Conservation (phyloP, 306 rosid species). For the Cotoneaster glaucophyllus region DNA sequence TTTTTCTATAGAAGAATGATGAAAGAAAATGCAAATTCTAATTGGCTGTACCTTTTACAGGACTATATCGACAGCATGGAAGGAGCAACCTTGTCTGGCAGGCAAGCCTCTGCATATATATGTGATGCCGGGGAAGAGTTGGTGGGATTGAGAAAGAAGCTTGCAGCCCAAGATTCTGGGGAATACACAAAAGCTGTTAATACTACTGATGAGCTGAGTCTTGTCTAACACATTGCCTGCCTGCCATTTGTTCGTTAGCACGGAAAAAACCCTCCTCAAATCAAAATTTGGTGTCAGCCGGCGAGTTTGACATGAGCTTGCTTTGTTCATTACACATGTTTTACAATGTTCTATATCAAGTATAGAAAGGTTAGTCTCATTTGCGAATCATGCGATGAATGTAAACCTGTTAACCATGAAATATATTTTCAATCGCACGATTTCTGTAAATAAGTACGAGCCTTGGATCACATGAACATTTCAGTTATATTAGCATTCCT, state of each 20-base stretch:
- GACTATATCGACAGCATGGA: constrained; percentile 99
- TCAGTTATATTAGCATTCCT: no score
- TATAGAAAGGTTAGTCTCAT: not conserved
- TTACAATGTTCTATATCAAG: not conserved
- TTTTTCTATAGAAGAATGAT: not conserved
- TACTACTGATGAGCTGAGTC: constrained; percentile 63
- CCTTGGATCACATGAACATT: no score
- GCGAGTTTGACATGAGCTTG: not conserved
- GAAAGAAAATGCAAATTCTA: not conserved
- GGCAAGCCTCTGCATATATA: constrained; percentile 83
- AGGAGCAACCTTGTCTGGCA: constrained; percentile 96
- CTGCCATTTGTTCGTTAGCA: not conserved
- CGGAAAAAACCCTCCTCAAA: not conserved
- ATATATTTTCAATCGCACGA: not conserved
- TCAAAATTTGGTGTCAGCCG: not conserved
- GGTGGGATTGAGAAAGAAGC: constrained; percentile 60
- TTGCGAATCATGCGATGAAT: not conserved
- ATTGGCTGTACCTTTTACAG: constrained; percentile 30
- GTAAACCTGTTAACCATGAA: not conserved
- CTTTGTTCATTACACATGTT: constrained; percentile 8
- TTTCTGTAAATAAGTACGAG: not conserved
- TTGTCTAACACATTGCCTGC: constrained; percentile 39
- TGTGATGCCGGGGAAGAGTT: constrained; percentile 81
- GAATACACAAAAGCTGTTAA: constrained; percentile 30
- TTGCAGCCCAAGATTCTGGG: constrained; percentile 32